Percentiles rank a stretch among this genome's conserved stretches.
phyloP scores from a whole-genome alignment of 1,284 basidiomycete genomes.

The Ceratobasidium sp. region DNA sequence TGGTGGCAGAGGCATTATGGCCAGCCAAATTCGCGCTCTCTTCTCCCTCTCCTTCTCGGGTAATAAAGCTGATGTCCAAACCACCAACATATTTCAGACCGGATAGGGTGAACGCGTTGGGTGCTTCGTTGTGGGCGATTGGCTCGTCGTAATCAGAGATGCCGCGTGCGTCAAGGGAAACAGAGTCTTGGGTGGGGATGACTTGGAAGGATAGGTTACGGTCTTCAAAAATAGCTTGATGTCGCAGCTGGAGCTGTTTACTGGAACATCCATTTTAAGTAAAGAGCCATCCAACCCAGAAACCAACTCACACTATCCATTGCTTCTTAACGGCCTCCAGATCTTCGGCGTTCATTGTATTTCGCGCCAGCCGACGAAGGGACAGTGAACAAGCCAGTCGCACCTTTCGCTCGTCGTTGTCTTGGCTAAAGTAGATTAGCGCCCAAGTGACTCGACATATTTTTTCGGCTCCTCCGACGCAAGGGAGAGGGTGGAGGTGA shows the following conservation, averaged over 20 bases:
- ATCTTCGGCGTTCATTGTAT: constrained; percentile 12
- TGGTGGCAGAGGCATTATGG: constrained; percentile 26
- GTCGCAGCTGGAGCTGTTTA: constrained; percentile 39
- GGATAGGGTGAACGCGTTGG: constrained; percentile 29
- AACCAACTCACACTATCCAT: constrained; percentile 40
- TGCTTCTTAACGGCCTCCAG: constrained; percentile 28
- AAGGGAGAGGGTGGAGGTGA: background rate
- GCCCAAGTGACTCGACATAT: constrained; percentile 16
- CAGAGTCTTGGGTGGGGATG: background rate
- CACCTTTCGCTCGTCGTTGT: constrained; percentile 5
- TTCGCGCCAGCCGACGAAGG: constrained; percentile 1
- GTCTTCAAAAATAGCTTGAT: constrained; percentile 43
- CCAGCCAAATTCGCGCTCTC: constrained; percentile 37
- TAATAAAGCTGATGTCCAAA: constrained; percentile 49
- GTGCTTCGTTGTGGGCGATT: constrained; percentile 37
- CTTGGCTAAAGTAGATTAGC: constrained; percentile 9
- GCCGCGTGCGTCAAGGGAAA: background rate
- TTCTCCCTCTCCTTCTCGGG: constrained; percentile 26
- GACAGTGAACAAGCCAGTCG: constrained; percentile 1
- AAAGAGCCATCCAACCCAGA: background rate
- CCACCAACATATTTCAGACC: constrained; percentile 48
- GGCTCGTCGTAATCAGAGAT: constrained; percentile 42
- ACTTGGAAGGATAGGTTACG: constrained; percentile 43
- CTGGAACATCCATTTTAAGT: constrained; percentile 28
- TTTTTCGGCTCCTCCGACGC: background rate